Conservation (phyloP, 1,284 basidiomycete species). For the Violaceomyces palustris region DNA sequence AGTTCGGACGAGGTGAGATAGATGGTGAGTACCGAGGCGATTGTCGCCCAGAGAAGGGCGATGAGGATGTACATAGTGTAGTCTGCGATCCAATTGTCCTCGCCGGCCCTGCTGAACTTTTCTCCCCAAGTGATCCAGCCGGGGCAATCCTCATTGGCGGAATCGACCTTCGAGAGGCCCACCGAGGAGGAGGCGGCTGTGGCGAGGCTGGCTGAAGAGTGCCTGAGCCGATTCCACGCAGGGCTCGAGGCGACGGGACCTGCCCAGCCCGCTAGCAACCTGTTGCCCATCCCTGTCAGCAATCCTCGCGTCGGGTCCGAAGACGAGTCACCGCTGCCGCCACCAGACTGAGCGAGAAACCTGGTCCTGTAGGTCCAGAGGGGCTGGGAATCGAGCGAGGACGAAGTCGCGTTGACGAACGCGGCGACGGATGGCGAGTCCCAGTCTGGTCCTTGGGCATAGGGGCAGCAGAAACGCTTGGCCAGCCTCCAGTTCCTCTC, state of each 20-base stretch:
- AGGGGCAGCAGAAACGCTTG: constrained; percentile 71
- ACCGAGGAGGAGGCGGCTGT: constrained; percentile 7
- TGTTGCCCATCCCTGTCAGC: constrained; percentile 27
- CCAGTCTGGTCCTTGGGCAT: constrained; percentile 22
- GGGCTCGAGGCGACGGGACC: constrained; percentile 41
- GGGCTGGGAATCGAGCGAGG: neutral
- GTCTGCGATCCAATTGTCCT: constrained; percentile 58
- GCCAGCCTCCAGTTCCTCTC: constrained; percentile 66
- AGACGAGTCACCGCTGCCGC: neutral
- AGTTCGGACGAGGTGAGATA: constrained; percentile 65
- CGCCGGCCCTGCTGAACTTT: constrained; percentile 7
- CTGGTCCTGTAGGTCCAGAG: constrained; percentile 16
- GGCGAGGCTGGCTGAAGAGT: neutral
- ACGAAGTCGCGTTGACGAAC: neutral
- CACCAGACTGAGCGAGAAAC: constrained; percentile 7
- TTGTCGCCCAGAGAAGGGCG: constrained; percentile 38
- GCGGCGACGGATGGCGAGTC: constrained; percentile 10
- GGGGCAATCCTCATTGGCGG: constrained; percentile 57
- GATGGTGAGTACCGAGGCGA: constrained; percentile 69
- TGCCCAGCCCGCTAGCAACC: constrained; percentile 35
- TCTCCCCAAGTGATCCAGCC: constrained; percentile 69
- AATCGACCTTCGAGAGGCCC: constrained; percentile 6
- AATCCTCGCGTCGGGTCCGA: constrained; percentile 14
- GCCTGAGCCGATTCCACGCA: constrained; percentile 37
- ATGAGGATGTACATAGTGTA: constrained; percentile 66